phyloP scores from a whole-genome alignment of 345 rosid genomes.

The Brassica juncea region DNA sequence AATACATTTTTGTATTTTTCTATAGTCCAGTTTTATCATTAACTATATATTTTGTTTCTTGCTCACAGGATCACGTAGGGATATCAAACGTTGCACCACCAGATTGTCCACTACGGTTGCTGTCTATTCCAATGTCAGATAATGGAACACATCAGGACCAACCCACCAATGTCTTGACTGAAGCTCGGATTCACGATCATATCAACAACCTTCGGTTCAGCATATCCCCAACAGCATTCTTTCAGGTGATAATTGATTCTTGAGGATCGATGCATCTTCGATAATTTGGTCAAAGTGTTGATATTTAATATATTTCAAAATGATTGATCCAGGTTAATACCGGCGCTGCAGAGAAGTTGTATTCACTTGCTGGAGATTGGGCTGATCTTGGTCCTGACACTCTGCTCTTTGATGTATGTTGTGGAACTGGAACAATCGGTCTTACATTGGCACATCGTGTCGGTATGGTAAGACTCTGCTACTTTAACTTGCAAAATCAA shows the following conservation, averaged over 20 bases:
- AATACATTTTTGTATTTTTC: background rate
- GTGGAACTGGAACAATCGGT: constrained; percentile 98
- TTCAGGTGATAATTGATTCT: constrained; percentile 58
- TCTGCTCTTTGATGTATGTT: constrained; percentile 85
- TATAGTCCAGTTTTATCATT: background rate
- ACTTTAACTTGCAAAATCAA: constrained; percentile 13
- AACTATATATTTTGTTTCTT: constrained; percentile 13
- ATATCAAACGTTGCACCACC: constrained; percentile 91
- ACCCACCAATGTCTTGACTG: constrained; percentile 40
- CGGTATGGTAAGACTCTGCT: constrained; percentile 72
- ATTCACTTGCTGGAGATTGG: constrained; percentile 97
- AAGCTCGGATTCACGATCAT: constrained; percentile 85
- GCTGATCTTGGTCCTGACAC: constrained; percentile 88
- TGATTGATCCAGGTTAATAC: constrained; percentile 71
- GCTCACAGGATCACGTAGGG: constrained; percentile 80
- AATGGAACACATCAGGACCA: constrained; percentile 39
- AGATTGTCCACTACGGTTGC: constrained; percentile 67
- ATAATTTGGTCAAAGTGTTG: background rate
- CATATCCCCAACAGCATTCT: constrained; percentile 96
- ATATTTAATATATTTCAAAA: constrained; percentile 19
- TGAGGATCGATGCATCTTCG: background rate
- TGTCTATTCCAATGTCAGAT: constrained; percentile 50
- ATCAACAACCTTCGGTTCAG: constrained; percentile 74
- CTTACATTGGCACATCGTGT: constrained; percentile 91
- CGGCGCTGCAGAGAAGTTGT: constrained; percentile 91